Percentiles rank a stretch among this genome's conserved stretches.
Conservation (phyloP, 2,329 filamentous ascomycete species). For the Hypoxylon sp. region DNA sequence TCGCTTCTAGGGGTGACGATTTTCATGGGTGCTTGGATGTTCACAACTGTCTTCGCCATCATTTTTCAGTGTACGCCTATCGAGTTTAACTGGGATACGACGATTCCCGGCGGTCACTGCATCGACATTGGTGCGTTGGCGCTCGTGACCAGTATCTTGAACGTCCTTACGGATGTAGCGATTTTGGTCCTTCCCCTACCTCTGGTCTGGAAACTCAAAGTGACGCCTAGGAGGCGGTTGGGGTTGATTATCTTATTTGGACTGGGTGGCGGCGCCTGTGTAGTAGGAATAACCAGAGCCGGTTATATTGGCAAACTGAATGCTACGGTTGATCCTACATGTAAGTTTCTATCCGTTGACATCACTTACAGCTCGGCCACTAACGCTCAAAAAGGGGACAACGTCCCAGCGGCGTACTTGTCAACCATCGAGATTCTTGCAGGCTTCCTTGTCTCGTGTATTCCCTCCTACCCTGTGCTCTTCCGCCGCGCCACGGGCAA, state of each 20-base stretch:
- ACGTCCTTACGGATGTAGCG: constrained; percentile 32
- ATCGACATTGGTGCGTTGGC: constrained; percentile 29
- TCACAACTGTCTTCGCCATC: constrained; percentile 24
- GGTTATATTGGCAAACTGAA: constrained; percentile 30
- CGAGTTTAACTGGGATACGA: constrained; percentile 29
- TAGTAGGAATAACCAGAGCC: constrained; percentile 38
- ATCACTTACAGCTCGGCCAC: not conserved
- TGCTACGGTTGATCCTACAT: constrained; percentile 34
- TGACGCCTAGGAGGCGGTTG: constrained; percentile 17
- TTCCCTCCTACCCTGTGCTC: constrained; percentile 41
- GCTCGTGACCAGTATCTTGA: constrained; percentile 28
- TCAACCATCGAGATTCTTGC: constrained; percentile 31
- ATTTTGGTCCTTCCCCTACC: constrained; percentile 35
- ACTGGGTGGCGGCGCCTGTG: constrained; percentile 35
- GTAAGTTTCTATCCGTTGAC: constrained; percentile 23
- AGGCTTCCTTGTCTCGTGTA: constrained; percentile 38
- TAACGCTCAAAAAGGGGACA: constrained; percentile 23
- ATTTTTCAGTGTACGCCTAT: constrained; percentile 41
- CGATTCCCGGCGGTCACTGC: constrained; percentile 14
- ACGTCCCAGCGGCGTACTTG: constrained; percentile 28
- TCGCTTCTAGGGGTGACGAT: constrained; percentile 7
- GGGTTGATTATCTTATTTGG: constrained; percentile 32
- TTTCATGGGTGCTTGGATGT: constrained; percentile 21
- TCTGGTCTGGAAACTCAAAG: constrained; percentile 26
- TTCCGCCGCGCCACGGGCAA: constrained; percentile 22